Percentiles rank a stretch among this genome's conserved stretches.
Evolutionary conservation across 116 monocot genomes (phyloP).

Genomic region (Posidonia oceanica): DNA sequence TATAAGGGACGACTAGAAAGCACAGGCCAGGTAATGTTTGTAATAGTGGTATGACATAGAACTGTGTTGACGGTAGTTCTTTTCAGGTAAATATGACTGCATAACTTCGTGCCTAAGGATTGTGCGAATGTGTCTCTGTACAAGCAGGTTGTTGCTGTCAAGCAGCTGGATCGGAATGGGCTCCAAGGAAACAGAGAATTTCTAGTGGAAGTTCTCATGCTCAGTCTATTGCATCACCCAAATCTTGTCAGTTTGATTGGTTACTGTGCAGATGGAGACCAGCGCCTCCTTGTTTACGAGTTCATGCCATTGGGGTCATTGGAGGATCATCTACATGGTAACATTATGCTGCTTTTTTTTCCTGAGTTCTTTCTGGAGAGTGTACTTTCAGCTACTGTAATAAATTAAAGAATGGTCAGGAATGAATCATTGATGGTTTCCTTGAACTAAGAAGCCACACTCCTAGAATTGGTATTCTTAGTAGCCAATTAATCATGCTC

Average conservation of each 20-base stretch:
- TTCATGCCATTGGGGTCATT: slow-evolving; percentile 65
- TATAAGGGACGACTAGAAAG: slow-evolving; percentile 55
- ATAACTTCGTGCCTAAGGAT: not conserved
- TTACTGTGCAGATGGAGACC: slow-evolving; percentile 82
- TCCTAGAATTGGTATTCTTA: too few species aligned
- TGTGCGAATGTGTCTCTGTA: not conserved
- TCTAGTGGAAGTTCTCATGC: slow-evolving; percentile 78
- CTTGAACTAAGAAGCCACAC: too few species aligned
- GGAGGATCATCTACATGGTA: slow-evolving; percentile 70
- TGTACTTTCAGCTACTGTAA: too few species aligned
- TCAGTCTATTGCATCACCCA: slow-evolving; percentile 65
- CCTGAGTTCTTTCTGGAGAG: too few species aligned
- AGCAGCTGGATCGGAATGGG: slow-evolving; percentile 65
- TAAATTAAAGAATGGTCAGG: too few species aligned
- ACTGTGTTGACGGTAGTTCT: too few species aligned
- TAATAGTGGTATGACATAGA: not conserved
- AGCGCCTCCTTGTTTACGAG: slow-evolving; percentile 69
- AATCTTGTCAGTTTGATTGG: slow-evolving; percentile 74
- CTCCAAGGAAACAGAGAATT: slow-evolving; percentile 82
- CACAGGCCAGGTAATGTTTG: slow-evolving; percentile 45
- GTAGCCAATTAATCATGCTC: too few species aligned
- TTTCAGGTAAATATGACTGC: too few species aligned
- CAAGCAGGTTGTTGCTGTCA: slow-evolving; percentile 53
- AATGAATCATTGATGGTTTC: too few species aligned
- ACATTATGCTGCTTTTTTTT: not conserved